Conservation (phyloP, 2,329 filamentous ascomycete genomes). For the Alternaria panax region DNA sequence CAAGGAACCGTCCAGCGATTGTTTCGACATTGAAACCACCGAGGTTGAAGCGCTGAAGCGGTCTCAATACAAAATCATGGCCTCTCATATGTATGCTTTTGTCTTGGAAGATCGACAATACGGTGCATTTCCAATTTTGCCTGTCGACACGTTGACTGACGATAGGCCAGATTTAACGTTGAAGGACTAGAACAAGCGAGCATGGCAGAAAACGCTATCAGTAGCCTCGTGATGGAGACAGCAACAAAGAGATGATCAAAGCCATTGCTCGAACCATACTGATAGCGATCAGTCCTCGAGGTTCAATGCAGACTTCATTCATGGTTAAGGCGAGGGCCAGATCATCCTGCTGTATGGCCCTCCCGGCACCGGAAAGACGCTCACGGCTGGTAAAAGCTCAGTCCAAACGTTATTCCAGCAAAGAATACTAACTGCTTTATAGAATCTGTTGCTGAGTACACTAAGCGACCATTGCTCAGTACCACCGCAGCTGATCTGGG, state of each 20-base stretch:
- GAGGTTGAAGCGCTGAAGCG: neutral
- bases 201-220: no score
- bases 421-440: no score
- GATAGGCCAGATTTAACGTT: neutral
- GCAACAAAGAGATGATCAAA: neutral
- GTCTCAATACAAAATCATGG: neutral
- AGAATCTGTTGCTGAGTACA: no score
- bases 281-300: no score
- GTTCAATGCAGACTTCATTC: no score
- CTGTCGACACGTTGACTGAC: neutral
- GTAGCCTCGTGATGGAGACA: neutral
- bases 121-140: neutral
- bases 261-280: neutral
- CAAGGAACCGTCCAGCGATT: neutral
- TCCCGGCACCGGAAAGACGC: no score
- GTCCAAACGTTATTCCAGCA: rapidly evolving
- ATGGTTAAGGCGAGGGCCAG: no score
- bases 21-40: neutral
- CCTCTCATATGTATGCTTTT: neutral
- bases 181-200: neutral
- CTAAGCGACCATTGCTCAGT: no score
- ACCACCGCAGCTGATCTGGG: no score
- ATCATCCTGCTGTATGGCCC: no score
- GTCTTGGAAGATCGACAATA: neutral
- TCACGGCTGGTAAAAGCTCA: no score